Evolutionary conservation across 208 protist genomes (phyloP).

Genomic region (Trichomonas tenax): DNA sequence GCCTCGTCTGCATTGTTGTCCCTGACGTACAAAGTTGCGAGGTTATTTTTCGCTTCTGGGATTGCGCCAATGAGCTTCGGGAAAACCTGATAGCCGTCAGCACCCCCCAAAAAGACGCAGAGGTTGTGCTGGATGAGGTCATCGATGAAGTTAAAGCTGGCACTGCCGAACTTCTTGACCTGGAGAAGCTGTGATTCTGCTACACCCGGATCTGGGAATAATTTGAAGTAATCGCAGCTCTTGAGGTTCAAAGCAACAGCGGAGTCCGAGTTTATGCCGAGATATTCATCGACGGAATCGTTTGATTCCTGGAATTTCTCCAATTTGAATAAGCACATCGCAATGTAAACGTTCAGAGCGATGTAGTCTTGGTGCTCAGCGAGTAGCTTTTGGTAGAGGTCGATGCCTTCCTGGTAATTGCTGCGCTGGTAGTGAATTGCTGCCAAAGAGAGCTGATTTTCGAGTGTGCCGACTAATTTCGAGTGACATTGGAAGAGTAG

Average conservation of each 20-base stretch:
- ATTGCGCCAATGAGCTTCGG: neutral
- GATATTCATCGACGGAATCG: neutral
- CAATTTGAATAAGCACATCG: slow-evolving; percentile 89
- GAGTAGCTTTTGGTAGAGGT: slow-evolving; percentile 83
- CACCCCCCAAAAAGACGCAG: neutral
- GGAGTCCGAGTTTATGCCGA: neutral
- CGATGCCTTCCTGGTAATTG: slow-evolving; percentile 78
- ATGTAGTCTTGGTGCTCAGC: slow-evolving; percentile 56
- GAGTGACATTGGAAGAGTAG: neutral
- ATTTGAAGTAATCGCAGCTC: neutral
- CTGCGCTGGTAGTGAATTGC: slow-evolving; percentile 75
- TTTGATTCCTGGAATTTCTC: slow-evolving; percentile 66
- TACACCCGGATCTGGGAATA: neutral
- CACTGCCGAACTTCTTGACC: neutral
- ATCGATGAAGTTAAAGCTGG: neutral
- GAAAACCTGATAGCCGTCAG: neutral
- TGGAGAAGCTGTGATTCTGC: neutral
- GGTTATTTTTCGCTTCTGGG: neutral
- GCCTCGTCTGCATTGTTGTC: neutral
- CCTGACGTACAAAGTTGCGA: neutral
- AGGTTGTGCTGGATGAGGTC: neutral
- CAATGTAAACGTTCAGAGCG: slow-evolving; percentile 67
- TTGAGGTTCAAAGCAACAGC: neutral
- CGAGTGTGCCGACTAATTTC: neutral
- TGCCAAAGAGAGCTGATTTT: slow-evolving; percentile 5